Conservation (phyloP, 2,329 filamentous ascomycete species). For the Bimuria novae-zelandiae region DNA sequence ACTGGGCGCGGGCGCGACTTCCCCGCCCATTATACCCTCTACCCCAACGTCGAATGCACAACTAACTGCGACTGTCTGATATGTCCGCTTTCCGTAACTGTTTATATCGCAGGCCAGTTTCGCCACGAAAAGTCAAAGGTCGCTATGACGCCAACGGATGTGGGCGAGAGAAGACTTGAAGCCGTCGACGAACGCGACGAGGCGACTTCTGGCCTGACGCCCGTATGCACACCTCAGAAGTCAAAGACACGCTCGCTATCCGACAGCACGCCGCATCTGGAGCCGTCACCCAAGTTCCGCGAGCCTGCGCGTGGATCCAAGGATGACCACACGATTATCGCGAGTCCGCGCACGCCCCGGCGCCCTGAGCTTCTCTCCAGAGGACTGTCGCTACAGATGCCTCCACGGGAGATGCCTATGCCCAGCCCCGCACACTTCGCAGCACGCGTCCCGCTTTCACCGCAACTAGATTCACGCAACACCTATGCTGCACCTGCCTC, state of each 20-base stretch:
- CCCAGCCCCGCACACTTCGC: conserved; percentile 55
- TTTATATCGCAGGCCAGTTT: conserved; percentile 13
- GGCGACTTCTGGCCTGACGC: conserved; percentile 20
- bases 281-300: conserved; percentile 52
- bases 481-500: conserved; percentile 87
- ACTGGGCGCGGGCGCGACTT: conserved; percentile 4
- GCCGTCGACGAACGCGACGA: conserved; percentile 26
- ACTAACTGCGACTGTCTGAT: conserved; percentile 20
- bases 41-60: not conserved
- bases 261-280: conserved; percentile 50
- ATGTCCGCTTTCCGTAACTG: conserved; percentile 26
- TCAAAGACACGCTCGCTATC: conserved; percentile 50
- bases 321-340: conserved; percentile 51
- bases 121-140: conserved; percentile 27
- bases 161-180: conserved; percentile 20
- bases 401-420: conserved; percentile 55
- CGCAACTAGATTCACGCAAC: conserved; percentile 82
- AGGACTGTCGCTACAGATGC: conserved; percentile 73
- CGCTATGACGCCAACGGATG: conserved; percentile 24
- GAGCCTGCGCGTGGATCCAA: conserved; percentile 47
- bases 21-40: conserved; percentile 10
- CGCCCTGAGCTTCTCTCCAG: conserved; percentile 66
- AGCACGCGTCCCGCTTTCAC: conserved; percentile 73
- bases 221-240: conserved; percentile 40
- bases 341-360: conserved; percentile 65